Conservation (phyloP, 768 basidiomycete genomes). For the Rhodotorula paludigena region DNA sequence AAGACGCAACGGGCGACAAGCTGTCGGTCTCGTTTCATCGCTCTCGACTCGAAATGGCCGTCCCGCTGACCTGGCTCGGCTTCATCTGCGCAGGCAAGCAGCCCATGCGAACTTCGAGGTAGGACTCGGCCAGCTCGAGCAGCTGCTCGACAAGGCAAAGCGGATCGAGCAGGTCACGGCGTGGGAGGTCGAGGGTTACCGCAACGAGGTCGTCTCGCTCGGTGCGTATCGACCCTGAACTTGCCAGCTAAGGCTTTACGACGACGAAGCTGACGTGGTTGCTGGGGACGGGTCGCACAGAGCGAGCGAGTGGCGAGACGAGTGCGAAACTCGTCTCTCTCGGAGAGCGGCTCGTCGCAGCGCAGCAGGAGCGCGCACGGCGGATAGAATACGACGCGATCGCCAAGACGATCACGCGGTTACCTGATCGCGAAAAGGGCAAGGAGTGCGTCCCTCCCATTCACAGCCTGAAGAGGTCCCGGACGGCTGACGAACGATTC, state of each 20-base stretch:
- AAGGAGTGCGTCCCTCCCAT: constrained; percentile 19
- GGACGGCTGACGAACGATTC: background rate
- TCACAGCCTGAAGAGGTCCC: too few species aligned
- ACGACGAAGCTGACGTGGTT: too few species aligned
- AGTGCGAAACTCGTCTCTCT: background rate
- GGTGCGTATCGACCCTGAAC: background rate
- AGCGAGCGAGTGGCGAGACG: background rate
- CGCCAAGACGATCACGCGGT: constrained; percentile 5
- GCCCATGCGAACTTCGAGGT: constrained; percentile 13
- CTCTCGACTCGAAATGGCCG: background rate
- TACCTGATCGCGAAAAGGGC: constrained; percentile 23
- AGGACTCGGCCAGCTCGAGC: constrained; percentile 14
- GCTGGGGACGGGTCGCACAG: background rate
- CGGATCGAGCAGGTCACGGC: constrained; percentile 2
- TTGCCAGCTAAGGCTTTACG: too few species aligned
- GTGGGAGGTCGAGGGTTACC: constrained; percentile 17
- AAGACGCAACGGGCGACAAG: background rate
- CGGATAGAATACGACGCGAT: constrained; percentile 32
- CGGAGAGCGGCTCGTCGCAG: background rate
- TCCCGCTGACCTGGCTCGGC: background rate
- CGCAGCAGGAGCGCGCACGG: constrained; percentile 27
- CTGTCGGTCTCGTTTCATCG: constrained; percentile 6
- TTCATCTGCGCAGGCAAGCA: constrained; percentile 10
- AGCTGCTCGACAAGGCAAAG: constrained; percentile 8
- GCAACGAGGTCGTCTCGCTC: background rate